Evolutionary conservation across 495 filamentous ascomycete species (phyloP), one percentile per base, ranked within the genome.

Genomic region (Parathielavia hyrcaniae): DNA sequence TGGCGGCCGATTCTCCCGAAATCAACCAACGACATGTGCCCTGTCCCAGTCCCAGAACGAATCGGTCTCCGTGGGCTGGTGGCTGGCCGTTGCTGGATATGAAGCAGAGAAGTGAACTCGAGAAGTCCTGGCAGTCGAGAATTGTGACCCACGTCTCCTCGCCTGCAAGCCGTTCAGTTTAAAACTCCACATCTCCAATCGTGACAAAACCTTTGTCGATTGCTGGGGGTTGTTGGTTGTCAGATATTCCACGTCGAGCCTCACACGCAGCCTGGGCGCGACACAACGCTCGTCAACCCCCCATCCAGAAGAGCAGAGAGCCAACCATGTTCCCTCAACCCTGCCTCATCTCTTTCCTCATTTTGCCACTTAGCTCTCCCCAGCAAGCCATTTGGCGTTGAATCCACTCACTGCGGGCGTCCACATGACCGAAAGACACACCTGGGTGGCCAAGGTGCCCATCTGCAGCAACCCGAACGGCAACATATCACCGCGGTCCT

Each of bases 371-470:
- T 47, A 35, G 2, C n/a, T 4, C 10, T 26, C 4, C n/a, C 14
- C 14, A 19, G n/a, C 40, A 17, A 1, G 4, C 23, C 30, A 30
- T 54, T n/a, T 32, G 9, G 22, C 59, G 32, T 64, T 26, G 38
- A 51, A 20, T 44, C 61, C 30, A n/a, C 53, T 65, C 30, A 60
- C 64, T 14, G 55, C 67, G 8, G 46, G 55, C 41, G 63, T 59
- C 52, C 38, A 66, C 52, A 55, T 69, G 10, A 35, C 56, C n/a
- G 19, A 61, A 70, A 54, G 66, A 70, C 43, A 69, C 56, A 10
- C 39, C 51, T 4, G 67, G 70, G n/a, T n/a, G n/a, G n/a, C n/a
- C 23, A 68, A 74, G 58, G 69, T 74, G 41, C 64, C 67, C 45
- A 68, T 75, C 50, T 69, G 69, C 57, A 58, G 52, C 58, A 50